Evolutionary conservation across 2,329 filamentous ascomycete genomes (phyloP).

Genomic region (Ilyonectria mors-panacis): DNA sequence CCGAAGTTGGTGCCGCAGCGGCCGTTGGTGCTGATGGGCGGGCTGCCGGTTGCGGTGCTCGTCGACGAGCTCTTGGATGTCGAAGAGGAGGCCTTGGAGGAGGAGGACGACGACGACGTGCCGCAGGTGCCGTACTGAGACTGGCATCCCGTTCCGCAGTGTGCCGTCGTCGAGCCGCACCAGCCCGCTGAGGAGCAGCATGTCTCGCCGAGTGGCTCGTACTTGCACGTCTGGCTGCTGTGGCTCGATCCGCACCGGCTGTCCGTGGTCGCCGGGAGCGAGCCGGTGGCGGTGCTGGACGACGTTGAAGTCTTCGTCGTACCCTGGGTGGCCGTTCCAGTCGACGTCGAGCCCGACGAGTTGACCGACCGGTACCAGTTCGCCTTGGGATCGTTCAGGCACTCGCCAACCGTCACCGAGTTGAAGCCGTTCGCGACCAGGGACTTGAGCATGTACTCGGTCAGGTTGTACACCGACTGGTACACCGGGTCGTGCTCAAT

Average conservation of each 20-base stretch:
- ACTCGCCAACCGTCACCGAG: slow-evolving; percentile 66
- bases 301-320: slow-evolving; percentile 29
- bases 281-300: slow-evolving; percentile 28
- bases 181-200: slow-evolving; percentile 46
- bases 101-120: slow-evolving; percentile 25
- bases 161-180: slow-evolving; percentile 58
- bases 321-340: slow-evolving; percentile 13
- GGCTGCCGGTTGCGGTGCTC: slow-evolving; percentile 18
- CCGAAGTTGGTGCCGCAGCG: slow-evolving; percentile 47
- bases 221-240: slow-evolving; percentile 39
- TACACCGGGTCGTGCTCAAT: slow-evolving; percentile 68
- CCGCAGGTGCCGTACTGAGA: slow-evolving; percentile 49
- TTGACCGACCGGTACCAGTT: slow-evolving; percentile 64
- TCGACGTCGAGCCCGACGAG: slow-evolving; percentile 18
- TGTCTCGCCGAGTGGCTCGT: slow-evolving; percentile 33
- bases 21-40: slow-evolving; percentile 38
- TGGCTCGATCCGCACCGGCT: slow-evolving; percentile 45
- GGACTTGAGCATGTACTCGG: slow-evolving; percentile 58
- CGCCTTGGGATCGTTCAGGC: slow-evolving; percentile 65
- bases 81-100: slow-evolving; percentile 18
- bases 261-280: slow-evolving; percentile 41
- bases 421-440: slow-evolving; percentile 59
- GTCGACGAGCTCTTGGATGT: slow-evolving; percentile 13
- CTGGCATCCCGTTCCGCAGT: slow-evolving; percentile 60
- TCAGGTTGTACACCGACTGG: slow-evolving; percentile 61